Evolutionary conservation across 148 eudicot species (phyloP), one percentile per base, ranked within the genome.

Genomic region (Rhododendron griersonianum): DNA sequence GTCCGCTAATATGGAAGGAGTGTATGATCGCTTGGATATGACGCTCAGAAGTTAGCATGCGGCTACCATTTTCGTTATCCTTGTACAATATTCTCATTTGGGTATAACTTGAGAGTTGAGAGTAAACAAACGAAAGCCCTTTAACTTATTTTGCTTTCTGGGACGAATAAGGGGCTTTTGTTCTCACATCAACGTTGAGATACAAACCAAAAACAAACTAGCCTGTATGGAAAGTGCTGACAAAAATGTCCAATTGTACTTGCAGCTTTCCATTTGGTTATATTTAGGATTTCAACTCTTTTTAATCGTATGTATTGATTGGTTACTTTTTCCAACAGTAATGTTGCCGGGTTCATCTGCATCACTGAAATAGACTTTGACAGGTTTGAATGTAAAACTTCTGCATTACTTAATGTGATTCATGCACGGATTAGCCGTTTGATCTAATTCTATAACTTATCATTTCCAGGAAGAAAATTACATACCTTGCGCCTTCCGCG

Each of bases 281-380:
- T 5, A 21, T 45, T 35, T 51, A 7, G 57, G 19, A n/a, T 30
- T 53, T 80, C 33, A 18, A 51, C 69, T 23, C 81, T 39, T 15
- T 75, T 74, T 16, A 21, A 61, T 14, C 18, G 23, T 74, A 11
- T 44, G 63, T 83, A 33, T 80, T 81, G 35, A 21, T 25, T 57
- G 0, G 21, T 10, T 73, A 15, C 15, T 81, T 85, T 71, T 80
- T 39, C 61, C 77, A 45, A 74, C 94, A 96, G 99, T 87, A 96
- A 96, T 85, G 93, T 96, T 81, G 99, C 99, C 48, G 99, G 99
- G 78, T 95, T 95, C 91, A 94, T 96, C 81, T 96, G 90, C 82
- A 84, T 96, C 83, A 94, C 98, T 1, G 98, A 94, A 23, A 91
- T 96, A 33, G 96, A 95, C 84, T 90, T 94, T 81, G 94, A 91